phyloP scores from a whole-genome alignment of 441 rosid species.

The Euphorbia celastroides region DNA sequence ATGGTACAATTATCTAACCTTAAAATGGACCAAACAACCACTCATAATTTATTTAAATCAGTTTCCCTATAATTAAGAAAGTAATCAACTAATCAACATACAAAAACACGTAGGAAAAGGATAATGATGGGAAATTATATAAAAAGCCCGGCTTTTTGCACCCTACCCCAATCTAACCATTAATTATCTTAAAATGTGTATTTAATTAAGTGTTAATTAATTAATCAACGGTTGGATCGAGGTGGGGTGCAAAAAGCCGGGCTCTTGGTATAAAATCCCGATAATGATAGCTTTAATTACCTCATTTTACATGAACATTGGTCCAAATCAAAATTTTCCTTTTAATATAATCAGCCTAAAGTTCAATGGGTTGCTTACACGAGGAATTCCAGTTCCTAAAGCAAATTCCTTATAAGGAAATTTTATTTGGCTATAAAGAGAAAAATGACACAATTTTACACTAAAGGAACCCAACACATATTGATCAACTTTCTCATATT shows the following conservation, averaged over 20 bases:
- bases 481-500: not conserved
- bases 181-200: no score
- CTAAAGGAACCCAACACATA: conserved; percentile 8
- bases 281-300: not conserved
- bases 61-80: conserved; percentile 1
- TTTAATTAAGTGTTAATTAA: no score
- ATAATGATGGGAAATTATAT: no score
- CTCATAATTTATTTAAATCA: not conserved
- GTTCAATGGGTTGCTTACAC: not conserved
- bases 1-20: not conserved
- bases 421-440: not conserved
- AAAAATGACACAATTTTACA: conserved; percentile 7
- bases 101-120: not conserved
- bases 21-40: conserved; percentile 11
- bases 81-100: not conserved
- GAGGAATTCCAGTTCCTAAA: not conserved
- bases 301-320: not conserved
- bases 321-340: not conserved
- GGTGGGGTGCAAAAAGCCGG: no score
- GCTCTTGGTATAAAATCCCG: no score
- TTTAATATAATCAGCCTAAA: not conserved
- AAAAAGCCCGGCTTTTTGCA: no score
- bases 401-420: not conserved
- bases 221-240: no score
- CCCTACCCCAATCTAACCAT: no score